phyloP scores from a whole-genome alignment of 257 asterid genomes.

The Leptodermis oblonga region DNA sequence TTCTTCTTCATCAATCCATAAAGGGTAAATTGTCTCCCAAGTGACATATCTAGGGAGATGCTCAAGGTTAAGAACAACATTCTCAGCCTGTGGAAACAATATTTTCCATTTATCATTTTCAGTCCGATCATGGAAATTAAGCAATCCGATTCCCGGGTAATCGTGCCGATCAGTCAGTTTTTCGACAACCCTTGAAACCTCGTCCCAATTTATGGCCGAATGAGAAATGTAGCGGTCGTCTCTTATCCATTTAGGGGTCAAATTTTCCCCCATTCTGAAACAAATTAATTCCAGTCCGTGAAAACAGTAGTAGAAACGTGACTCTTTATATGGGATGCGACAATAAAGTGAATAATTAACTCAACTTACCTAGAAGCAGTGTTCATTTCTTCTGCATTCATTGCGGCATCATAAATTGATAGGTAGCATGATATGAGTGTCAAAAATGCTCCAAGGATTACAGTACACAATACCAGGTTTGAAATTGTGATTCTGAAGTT shows the following conservation, averaged over 20 bases:
- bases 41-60: conserved; percentile 47
- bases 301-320: too few species aligned
- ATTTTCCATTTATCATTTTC: conserved; percentile 57
- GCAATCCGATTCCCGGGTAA: conserved; percentile 59
- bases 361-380: conserved; percentile 50
- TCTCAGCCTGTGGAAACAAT: conserved; percentile 69
- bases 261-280: conserved; percentile 37
- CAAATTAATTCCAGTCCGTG: too few species aligned
- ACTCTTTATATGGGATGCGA: too few species aligned
- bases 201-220: conserved; percentile 64
- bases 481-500: conserved; percentile 45
- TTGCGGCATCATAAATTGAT: conserved; percentile 53
- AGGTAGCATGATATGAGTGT: conserved; percentile 56
- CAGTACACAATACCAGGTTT: conserved; percentile 57
- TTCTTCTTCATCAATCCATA: conserved; percentile 95
- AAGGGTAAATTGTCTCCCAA: conserved; percentile 88
- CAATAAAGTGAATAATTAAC: too few species aligned
- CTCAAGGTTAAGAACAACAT: conserved; percentile 47
- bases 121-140: conserved; percentile 63
- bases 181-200: conserved; percentile 47
- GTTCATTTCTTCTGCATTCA: conserved; percentile 28
- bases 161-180: conserved; percentile 46
- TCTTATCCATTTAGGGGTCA: conserved; percentile 44
- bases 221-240: conserved; percentile 47
- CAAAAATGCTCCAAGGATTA: conserved; percentile 57